These are phyloP conservation scores for Neofusicoccum sp. DNA, from an alignment of 2,329 filamentous ascomycete species.

Conservation along the genomic window DNA sequence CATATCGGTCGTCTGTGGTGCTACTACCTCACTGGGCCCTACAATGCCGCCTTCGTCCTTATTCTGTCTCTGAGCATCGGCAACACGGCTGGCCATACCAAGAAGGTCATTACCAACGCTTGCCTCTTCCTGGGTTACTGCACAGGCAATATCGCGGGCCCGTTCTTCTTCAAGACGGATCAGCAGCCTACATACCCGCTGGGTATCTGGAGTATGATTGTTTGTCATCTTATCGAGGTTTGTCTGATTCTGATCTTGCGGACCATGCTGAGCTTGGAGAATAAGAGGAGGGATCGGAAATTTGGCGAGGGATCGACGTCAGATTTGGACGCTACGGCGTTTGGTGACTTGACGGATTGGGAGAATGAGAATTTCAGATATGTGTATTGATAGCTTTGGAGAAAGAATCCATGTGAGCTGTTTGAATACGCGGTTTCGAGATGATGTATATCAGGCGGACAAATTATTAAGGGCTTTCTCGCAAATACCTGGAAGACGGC, in stretches of 20 bases:
- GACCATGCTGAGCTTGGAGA: conserved; percentile 52
- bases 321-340: conserved; percentile 34
- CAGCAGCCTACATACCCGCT: conserved; percentile 55
- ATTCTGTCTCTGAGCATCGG: conserved; percentile 53
- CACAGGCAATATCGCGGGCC: conserved; percentile 63
- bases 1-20: conserved; percentile 60
- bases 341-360: conserved; percentile 23
- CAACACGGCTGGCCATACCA: conserved; percentile 44
- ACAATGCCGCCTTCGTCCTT: conserved; percentile 58
- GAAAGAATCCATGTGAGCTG: not conserved
- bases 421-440: too few species aligned
- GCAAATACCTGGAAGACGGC: too few species aligned
- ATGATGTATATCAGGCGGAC: too few species aligned
- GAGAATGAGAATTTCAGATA: conserved; percentile 31
- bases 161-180: conserved; percentile 63
- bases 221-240: conserved; percentile 56
- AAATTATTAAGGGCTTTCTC: too few species aligned
- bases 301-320: conserved; percentile 49
- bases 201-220: conserved; percentile 61
- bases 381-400: conserved; percentile 28
- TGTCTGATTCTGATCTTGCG: conserved; percentile 50
- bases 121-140: conserved; percentile 64
- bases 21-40: conserved; percentile 59
- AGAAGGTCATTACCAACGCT: conserved; percentile 63
- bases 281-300: conserved; percentile 54